A percentile compares a stretch with the other conserved stretches of the same genome.
phyloP scores from a whole-genome alignment of 2,329 filamentous ascomycete species.

The Cladosporium phlei region DNA sequence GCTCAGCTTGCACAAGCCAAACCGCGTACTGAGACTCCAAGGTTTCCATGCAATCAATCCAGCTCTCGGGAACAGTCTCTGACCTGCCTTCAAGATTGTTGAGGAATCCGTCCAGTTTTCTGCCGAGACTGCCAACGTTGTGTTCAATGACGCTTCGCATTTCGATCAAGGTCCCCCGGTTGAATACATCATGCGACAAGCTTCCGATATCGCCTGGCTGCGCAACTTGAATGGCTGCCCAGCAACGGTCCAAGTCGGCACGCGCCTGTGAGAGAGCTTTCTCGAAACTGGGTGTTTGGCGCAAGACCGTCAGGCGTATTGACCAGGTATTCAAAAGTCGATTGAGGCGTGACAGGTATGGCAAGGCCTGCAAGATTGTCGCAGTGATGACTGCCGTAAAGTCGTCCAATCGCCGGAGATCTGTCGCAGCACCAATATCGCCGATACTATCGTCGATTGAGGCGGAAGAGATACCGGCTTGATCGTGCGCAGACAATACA shows the following conservation, averaged over 20 bases:
- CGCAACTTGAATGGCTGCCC: slow-evolving; percentile 46
- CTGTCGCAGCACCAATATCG: slow-evolving; percentile 18
- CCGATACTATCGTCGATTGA: slow-evolving; percentile 19
- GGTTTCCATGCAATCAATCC: slow-evolving; percentile 81
- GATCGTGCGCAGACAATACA: slow-evolving; percentile 72
- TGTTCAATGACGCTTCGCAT: slow-evolving; percentile 57
- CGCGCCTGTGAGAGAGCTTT: slow-evolving; percentile 60
- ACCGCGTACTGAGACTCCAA: slow-evolving; percentile 72
- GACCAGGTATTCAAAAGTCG: slow-evolving; percentile 74
- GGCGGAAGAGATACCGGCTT: slow-evolving; percentile 20
- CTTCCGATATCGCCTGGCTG: background rate
- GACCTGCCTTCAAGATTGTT: slow-evolving; percentile 78
- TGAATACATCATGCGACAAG: slow-evolving; percentile 13
- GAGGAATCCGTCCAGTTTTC: slow-evolving; percentile 75
- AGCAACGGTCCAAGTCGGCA: slow-evolving; percentile 60
- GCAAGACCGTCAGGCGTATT: slow-evolving; percentile 68
- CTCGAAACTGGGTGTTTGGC: slow-evolving; percentile 66
- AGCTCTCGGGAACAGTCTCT: slow-evolving; percentile 78
- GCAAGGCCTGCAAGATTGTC: slow-evolving; percentile 83
- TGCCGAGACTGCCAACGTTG: slow-evolving; percentile 66
- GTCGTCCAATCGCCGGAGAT: slow-evolving; percentile 63
- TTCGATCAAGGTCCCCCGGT: slow-evolving; percentile 21
- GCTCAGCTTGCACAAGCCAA: slow-evolving; percentile 77
- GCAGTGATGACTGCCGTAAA: slow-evolving; percentile 86
- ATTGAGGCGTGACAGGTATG: slow-evolving; percentile 69